These are phyloP conservation scores for Jaapia argillacea DNA, from an alignment of 768 basidiomycete genomes.

Conservation along the genomic window DNA sequence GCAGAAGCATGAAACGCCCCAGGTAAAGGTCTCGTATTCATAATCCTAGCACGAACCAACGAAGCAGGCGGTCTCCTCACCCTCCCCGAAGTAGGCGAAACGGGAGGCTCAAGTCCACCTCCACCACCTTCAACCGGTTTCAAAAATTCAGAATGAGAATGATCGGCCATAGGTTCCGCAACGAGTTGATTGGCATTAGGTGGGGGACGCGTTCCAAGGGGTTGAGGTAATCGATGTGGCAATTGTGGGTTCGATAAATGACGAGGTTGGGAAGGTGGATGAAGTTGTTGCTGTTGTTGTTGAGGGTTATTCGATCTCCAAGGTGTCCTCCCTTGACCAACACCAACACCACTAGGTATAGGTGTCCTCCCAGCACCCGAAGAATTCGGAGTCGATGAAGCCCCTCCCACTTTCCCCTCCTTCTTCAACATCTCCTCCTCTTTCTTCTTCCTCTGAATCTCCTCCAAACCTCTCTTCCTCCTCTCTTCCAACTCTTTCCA, in stretches of 20 bases:
- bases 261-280: conserved; percentile 2
- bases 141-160: neutral
- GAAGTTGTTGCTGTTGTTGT: neutral
- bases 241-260: conserved; percentile 1
- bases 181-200: too few relatives aligned
- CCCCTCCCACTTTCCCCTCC: conserved; percentile 1
- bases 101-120: neutral
- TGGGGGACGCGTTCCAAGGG: neutral
- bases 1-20: conserved; percentile 9
- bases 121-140: neutral
- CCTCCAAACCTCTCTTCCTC: conserved; percentile 35
- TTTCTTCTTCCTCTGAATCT: conserved; percentile 33
- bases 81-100: conserved; percentile 18
- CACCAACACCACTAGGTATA: too few relatives aligned
- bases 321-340: neutral
- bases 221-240: neutral
- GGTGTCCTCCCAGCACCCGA: neutral
- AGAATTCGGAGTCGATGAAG: neutral
- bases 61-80: conserved; percentile 12
- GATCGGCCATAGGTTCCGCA: too few relatives aligned
- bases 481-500: conserved; percentile 51
- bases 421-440: conserved; percentile 17
- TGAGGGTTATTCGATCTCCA: neutral
- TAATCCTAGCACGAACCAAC: conserved; percentile 10
- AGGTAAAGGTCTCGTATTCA: conserved; percentile 18